Conservation (phyloP, 768 basidiomycete species). For the Suillus placidus region DNA sequence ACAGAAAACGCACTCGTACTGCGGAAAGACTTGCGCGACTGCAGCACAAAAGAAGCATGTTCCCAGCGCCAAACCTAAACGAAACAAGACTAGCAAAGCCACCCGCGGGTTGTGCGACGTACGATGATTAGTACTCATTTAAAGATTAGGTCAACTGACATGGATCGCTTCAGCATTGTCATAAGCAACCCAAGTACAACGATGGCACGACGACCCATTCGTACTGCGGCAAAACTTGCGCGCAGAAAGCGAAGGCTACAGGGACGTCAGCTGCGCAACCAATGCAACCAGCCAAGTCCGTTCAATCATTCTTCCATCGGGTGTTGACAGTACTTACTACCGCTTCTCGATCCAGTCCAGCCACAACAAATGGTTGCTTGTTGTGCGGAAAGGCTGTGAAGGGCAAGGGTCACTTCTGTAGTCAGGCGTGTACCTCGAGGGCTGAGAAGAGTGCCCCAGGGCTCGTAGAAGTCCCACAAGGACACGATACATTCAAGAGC, state of each 20-base stretch:
- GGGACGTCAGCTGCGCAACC: slow-evolving; percentile 23
- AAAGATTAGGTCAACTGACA: slow-evolving; percentile 8
- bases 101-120: slow-evolving; percentile 54
- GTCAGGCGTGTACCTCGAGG: slow-evolving; percentile 54
- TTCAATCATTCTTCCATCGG: slow-evolving; percentile 22
- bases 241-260: slow-evolving; percentile 43
- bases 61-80: slow-evolving; percentile 29
- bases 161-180: slow-evolving; percentile 50
- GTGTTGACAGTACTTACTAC: slow-evolving; percentile 36
- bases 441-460: slow-evolving; percentile 57
- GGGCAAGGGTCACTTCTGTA: slow-evolving; percentile 63
- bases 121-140: slow-evolving; percentile 24
- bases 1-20: slow-evolving; percentile 57
- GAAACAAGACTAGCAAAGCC: slow-evolving; percentile 28
- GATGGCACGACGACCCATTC: slow-evolving; percentile 62
- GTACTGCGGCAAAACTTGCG: slow-evolving; percentile 67
- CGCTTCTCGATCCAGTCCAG: slow-evolving; percentile 34
- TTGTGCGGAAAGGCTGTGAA: slow-evolving; percentile 63
- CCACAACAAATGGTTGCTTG: slow-evolving; percentile 50
- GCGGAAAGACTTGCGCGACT: slow-evolving; percentile 61
- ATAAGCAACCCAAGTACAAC: slow-evolving; percentile 58
- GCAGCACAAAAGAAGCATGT: slow-evolving; percentile 17
- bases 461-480: slow-evolving; percentile 59
- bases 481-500: slow-evolving; percentile 65
- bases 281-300: slow-evolving; percentile 33